Base-by-base conservation (phyloP, 2,329 filamentous ascomycete species). In the Claviceps sp. region DNA sequence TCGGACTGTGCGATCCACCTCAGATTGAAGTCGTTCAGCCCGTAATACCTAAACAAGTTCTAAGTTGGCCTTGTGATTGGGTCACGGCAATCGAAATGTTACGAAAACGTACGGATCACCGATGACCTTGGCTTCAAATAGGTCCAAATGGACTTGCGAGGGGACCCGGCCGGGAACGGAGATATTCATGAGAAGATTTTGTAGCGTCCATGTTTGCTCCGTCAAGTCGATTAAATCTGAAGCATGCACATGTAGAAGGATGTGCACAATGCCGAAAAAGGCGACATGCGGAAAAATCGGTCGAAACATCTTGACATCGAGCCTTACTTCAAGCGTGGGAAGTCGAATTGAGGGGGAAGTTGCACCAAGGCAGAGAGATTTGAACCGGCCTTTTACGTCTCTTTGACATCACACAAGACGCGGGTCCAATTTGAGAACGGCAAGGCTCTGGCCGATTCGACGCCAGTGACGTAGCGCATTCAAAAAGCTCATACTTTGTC, bases 71-170 rank as follows among this genome's bases (percentile, higher is more conserved):
- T 3, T 30, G 26, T 30, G 8, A 5, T 22, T 14, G 11, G 2
- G 4, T 20, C 18, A 34, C 3, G 42, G 51, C 55, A 52, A 4
- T 5, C 22, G 38, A 51, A 49, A 48, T 34, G 38, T 4, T 37
- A 18, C 6, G 44, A 46, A 47, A 30, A 50, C 57, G 24, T 53
- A 58, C 55, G 67, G 72, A 61, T 76, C 66, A 52, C 70, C 71
- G 55, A 81, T 81, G 3, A 78, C 68, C 6, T 73, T 65, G 22
- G 72, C 73, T 24, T 71, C 70, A 43, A 70, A 71, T 1, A 84
- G 67, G 59, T 84, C 79, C 14, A 84, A 62, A 62, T 83, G 78
- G 1, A 71, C 77, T 49, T 82, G 76, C 0, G 77, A 80, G 2
- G 79, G 79, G 4, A 81, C 68, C 22, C 67, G 67, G 2, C 71